Evolutionary conservation across 495 filamentous ascomycete genomes (phyloP).

Genomic region (Xylaria bambusicola): DNA sequence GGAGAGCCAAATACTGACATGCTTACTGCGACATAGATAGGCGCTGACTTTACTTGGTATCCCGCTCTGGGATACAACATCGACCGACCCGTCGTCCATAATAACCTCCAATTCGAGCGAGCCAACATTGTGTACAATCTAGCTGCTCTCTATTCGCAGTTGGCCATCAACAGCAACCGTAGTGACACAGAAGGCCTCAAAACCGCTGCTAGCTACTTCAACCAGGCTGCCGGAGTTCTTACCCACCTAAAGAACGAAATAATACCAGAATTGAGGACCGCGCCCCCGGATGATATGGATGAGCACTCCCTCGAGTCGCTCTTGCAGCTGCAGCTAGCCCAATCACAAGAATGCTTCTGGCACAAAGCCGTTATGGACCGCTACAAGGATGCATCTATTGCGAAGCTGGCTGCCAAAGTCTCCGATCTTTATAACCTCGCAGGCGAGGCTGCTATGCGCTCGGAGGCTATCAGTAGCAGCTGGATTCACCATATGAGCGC

Average conservation of each 20-base stretch:
- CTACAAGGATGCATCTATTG: constrained; percentile 87
- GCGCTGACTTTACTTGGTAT: constrained; percentile 95
- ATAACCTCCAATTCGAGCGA: constrained; percentile 93
- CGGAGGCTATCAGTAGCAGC: constrained; percentile 83
- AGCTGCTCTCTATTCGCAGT: constrained; percentile 87
- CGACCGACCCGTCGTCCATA: constrained; percentile 76
- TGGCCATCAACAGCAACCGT: constrained; percentile 79
- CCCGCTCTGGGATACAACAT: constrained; percentile 89
- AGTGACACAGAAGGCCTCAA: constrained; percentile 81
- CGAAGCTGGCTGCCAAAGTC: constrained; percentile 87
- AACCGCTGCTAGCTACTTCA: constrained; percentile 88
- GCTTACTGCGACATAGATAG: constrained; percentile 62
- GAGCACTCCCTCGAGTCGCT: constrained; percentile 79
- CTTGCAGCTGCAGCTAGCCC: constrained; percentile 80
- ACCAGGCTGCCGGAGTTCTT: constrained; percentile 82
- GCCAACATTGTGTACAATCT: constrained; percentile 93
- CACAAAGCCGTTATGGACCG: constrained; percentile 94
- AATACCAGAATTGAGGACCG: constrained; percentile 80
- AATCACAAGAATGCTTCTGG: constrained; percentile 98
- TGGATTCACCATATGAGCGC: constrained; percentile 99
- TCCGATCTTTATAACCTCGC: constrained; percentile 88
- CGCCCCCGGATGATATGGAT: constrained; percentile 92
- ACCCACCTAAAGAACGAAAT: constrained; percentile 75
- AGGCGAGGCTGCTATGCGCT: constrained; percentile 82
- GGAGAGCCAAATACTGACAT: constrained; percentile 24